phyloP scores from a whole-genome alignment of 768 basidiomycete species.

The Multifurca ochricompacta region DNA sequence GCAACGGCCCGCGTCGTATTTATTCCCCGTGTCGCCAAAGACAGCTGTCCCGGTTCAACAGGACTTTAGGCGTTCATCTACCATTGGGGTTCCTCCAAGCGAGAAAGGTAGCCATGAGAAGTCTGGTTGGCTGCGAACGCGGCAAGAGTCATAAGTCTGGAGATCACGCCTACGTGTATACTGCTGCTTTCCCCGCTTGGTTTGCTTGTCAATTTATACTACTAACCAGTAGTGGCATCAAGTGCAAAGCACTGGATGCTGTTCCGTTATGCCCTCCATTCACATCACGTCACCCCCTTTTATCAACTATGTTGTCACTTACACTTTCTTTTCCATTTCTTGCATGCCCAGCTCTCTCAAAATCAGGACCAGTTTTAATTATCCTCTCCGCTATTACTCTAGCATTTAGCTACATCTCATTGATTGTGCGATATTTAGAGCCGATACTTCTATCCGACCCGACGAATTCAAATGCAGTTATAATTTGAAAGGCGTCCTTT shows the following conservation, averaged over 20 bases:
- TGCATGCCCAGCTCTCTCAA: slow-evolving; percentile 1
- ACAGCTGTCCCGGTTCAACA: background rate
- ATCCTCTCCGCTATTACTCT: slow-evolving; percentile 1
- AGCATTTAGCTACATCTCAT: slow-evolving; percentile 7
- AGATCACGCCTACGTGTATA: background rate
- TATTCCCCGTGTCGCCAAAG: slow-evolving; percentile 11
- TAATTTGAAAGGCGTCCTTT: too few relatives aligned
- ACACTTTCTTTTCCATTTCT: slow-evolving; percentile 1
- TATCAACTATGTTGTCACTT: background rate
- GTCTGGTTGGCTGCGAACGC: slow-evolving; percentile 1
- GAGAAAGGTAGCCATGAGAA: slow-evolving; percentile 2
- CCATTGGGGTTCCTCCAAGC: background rate
- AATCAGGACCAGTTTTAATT: slow-evolving; percentile 5
- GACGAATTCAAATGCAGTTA: slow-evolving; percentile 1
- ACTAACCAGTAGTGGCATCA: background rate
- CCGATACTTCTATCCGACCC: background rate
- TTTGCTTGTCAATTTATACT: background rate
- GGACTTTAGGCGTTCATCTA: slow-evolving; percentile 8
- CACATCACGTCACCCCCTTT: background rate
- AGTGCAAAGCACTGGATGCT: background rate
- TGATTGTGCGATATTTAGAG: slow-evolving; percentile 15
- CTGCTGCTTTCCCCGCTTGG: background rate
- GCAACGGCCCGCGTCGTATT: slow-evolving; percentile 6
- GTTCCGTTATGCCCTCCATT: background rate
- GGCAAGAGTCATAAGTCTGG: background rate